Conservation (phyloP, 2,329 filamentous ascomycete genomes). For the Phialophora tarda region DNA sequence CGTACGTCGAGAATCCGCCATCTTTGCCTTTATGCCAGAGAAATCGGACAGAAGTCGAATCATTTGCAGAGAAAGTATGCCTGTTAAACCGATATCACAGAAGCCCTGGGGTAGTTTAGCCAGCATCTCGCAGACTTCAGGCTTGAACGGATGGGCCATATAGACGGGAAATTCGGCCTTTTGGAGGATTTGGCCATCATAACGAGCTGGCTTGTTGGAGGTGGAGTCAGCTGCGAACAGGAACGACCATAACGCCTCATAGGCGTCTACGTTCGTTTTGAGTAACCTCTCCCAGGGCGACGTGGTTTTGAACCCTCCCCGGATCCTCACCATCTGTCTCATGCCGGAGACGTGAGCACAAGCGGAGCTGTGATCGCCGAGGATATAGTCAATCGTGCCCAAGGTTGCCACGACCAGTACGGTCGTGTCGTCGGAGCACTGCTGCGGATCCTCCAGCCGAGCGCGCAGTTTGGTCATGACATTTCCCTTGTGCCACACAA, state of each 20-base stretch:
- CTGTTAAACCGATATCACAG: constrained; percentile 26
- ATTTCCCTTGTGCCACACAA: constrained; percentile 22
- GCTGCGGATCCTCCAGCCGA: constrained; percentile 20
- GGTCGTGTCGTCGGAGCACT: constrained; percentile 26
- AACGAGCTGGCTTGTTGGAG: constrained; percentile 4
- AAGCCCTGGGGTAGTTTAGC: constrained; percentile 26
- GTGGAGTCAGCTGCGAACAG: constrained; percentile 18
- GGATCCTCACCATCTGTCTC: constrained; percentile 28
- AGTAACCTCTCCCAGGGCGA: constrained; percentile 24
- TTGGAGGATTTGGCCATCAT: constrained; percentile 10
- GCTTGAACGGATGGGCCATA: constrained; percentile 27
- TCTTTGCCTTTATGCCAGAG: neutral
- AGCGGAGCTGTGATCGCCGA: constrained; percentile 25
- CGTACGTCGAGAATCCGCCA: neutral
- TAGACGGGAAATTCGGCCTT: constrained; percentile 26
- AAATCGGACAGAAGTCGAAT: constrained; percentile 25
- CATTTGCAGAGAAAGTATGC: constrained; percentile 27
- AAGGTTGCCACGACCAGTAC: constrained; percentile 28
- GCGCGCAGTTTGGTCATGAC: constrained; percentile 25
- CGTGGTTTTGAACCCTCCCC: constrained; percentile 22
- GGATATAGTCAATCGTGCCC: constrained; percentile 28
- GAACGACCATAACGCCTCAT: constrained; percentile 29
- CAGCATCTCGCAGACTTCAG: constrained; percentile 26
- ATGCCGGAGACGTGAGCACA: constrained; percentile 26
- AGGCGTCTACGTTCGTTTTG: constrained; percentile 23